phyloP scores from a whole-genome alignment of 257 asterid genomes.

The Solanum pennellii region DNA sequence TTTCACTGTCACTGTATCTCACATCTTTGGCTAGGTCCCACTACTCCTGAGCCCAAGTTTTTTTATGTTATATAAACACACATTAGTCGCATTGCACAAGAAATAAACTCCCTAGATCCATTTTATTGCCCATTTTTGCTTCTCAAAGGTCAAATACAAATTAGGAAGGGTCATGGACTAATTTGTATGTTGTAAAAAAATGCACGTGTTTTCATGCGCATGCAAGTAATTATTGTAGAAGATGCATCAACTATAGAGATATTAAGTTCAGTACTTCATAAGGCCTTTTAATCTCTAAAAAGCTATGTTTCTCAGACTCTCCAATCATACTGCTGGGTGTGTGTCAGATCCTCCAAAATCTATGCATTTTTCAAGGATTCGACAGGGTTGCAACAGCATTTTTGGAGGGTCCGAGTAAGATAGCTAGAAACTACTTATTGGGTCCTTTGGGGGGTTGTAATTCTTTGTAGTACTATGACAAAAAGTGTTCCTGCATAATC shows the following conservation, averaged over 20 bases:
- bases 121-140: neutral
- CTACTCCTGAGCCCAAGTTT: neutral
- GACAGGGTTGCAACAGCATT: neutral
- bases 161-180: neutral
- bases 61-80: neutral
- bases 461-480: neutral
- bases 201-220: neutral
- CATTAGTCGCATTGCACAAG: neutral
- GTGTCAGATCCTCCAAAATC: neutral
- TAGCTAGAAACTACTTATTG: neutral
- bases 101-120: neutral
- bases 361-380: neutral
- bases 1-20: neutral
- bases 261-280: neutral
- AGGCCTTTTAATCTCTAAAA: neutral
- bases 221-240: neutral
- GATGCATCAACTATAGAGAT: neutral
- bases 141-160: neutral
- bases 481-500: neutral
- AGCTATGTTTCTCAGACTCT: neutral
- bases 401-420: neutral
- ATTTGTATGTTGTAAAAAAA: neutral
- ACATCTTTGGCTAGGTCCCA: neutral
- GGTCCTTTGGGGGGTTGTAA: neutral
- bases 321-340: neutral